phyloP scores from a whole-genome alignment of 176 grass and related monocot species.

The Rhynchospora pubera region DNA sequence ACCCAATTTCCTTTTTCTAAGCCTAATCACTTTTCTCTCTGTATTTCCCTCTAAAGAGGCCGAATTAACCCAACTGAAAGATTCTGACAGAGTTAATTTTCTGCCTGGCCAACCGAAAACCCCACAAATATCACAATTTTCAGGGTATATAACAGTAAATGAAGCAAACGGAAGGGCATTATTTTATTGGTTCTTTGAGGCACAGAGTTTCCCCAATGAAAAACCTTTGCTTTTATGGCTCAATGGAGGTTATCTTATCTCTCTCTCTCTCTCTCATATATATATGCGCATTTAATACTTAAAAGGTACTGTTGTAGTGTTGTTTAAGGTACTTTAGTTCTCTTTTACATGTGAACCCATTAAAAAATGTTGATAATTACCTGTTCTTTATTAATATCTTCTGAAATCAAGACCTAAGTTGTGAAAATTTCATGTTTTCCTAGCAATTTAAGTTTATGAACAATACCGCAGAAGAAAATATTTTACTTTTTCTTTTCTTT shows the following conservation, averaged over 20 bases:
- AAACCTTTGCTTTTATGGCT: slow-evolving; percentile 79
- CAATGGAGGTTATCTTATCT: slow-evolving; percentile 56
- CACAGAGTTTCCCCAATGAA: slow-evolving; percentile 34
- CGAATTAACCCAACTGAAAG: slow-evolving; percentile 20
- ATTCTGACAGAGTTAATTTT: slow-evolving; percentile 36
- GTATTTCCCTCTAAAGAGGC: neutral
- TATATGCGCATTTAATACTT: neutral
- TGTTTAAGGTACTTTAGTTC: neutral
- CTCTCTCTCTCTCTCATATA: neutral
- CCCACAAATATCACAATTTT: slow-evolving; percentile 36
- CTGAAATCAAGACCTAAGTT: neutral
- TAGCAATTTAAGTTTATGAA: neutral
- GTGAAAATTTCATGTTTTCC: neutral
- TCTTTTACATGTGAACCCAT: neutral
- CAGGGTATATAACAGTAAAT: slow-evolving; percentile 45
- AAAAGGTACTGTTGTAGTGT: neutral
- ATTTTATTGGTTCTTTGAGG: slow-evolving; percentile 92
- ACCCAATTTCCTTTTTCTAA: neutral
- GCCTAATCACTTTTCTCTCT: slow-evolving; percentile 10
- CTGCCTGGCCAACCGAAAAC: slow-evolving; percentile 41
- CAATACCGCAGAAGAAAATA: neutral
- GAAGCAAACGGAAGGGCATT: slow-evolving; percentile 40
- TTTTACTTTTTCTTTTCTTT: too few species aligned
- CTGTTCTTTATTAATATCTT: too few species aligned
- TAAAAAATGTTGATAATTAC: too few species aligned